A percentile compares a stretch with the other conserved stretches of the same genome.
Evolutionary conservation across 306 rosid species (phyloP).

Genomic region (Vigna unguiculata): DNA sequence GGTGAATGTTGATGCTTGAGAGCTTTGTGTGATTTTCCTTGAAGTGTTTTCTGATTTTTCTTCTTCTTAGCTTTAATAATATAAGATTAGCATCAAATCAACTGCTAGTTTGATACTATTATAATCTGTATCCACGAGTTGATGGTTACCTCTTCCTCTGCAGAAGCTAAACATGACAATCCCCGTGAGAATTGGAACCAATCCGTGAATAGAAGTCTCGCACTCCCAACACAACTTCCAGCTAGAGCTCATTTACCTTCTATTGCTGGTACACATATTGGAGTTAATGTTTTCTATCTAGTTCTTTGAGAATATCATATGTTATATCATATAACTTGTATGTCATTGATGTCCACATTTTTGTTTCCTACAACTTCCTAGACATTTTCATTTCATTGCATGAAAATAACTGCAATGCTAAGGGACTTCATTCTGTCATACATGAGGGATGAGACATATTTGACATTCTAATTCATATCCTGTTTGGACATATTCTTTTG

Average conservation of each 20-base stretch:
- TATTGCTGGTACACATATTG: slow-evolving; percentile 66
- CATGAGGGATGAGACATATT: slow-evolving; percentile 16
- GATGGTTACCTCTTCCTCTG: slow-evolving; percentile 31
- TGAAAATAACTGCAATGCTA: slow-evolving; percentile 26
- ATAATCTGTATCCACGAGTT: slow-evolving; percentile 35
- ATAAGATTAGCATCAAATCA: not conserved
- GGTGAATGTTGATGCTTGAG: slow-evolving; percentile 28
- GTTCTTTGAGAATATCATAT: slow-evolving; percentile 30
- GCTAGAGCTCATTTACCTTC: slow-evolving; percentile 90
- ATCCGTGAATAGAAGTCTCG: slow-evolving; percentile 59
- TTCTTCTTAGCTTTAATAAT: slow-evolving; percentile 21
- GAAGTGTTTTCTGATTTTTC: slow-evolving; percentile 12
- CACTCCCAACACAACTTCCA: slow-evolving; percentile 93
- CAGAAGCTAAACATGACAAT: slow-evolving; percentile 64
- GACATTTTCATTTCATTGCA: not conserved
- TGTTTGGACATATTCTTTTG: slow-evolving; percentile 43
- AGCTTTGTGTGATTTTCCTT: slow-evolving; percentile 9
- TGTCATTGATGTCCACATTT: slow-evolving; percentile 17
- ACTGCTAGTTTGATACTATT: slow-evolving; percentile 9
- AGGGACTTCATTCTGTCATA: slow-evolving; percentile 1
- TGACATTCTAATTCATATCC: slow-evolving; percentile 13
- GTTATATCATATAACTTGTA: too few species aligned
- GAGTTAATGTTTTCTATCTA: slow-evolving; percentile 16
- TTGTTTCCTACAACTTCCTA: slow-evolving; percentile 11
- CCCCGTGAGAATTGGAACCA: slow-evolving; percentile 74